Evolutionary conservation across 495 filamentous ascomycete species (phyloP).

Genomic region (Clohesyomyces aquaticus): DNA sequence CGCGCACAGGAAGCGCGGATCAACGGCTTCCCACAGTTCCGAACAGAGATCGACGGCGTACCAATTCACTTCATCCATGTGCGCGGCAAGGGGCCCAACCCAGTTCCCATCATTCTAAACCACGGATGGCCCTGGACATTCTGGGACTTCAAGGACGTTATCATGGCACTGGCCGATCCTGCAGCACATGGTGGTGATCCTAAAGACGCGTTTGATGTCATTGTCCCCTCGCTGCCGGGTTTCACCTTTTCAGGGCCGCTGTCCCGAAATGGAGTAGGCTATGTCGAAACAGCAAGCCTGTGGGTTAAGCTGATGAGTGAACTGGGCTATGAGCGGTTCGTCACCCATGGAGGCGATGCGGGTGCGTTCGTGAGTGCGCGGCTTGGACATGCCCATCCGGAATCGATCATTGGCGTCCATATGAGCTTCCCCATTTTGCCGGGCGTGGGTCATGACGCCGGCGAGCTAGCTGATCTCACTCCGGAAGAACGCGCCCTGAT

Average conservation of each 20-base stretch:
- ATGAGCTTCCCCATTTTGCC: neutral
- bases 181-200: neutral
- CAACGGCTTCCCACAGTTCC: constrained; percentile 9
- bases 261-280: constrained; percentile 1
- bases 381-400: constrained; percentile 2
- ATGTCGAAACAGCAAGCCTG: constrained; percentile 1
- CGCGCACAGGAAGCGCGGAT: constrained; percentile 6
- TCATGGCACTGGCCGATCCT: constrained; percentile 6
- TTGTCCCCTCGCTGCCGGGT: constrained; percentile 2
- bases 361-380: constrained; percentile 6
- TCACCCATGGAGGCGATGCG: constrained; percentile 3
- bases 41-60: neutral
- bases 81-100: constrained; percentile 2
- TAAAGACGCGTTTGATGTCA: constrained; percentile 6
- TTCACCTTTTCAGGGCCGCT: constrained; percentile 3
- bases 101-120: constrained; percentile 4
- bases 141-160: constrained; percentile 10
- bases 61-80: constrained; percentile 6
- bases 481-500: neutral
- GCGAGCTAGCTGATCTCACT: neutral
- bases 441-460: neutral
- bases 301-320: constrained; percentile 5
- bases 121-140: constrained; percentile 10
- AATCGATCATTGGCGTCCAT: constrained; percentile 5
- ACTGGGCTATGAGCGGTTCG: neutral